Percentiles rank a stretch among this genome's conserved stretches.
phyloP scores from a whole-genome alignment of 2,329 filamentous ascomycete species.

The Penicillium sp. region DNA sequence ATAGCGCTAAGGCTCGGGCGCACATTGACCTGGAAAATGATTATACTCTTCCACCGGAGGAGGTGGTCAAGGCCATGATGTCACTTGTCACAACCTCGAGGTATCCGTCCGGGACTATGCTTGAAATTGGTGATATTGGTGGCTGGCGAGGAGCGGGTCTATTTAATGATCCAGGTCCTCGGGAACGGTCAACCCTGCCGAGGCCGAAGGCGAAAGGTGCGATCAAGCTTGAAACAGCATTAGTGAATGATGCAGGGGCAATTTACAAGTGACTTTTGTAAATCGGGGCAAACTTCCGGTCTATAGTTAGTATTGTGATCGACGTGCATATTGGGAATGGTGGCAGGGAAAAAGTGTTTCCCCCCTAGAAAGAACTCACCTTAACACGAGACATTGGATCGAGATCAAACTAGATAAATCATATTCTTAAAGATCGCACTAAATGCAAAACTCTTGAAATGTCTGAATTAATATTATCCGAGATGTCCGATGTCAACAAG shows the following conservation, averaged over 20 bases:
- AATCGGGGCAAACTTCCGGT: neutral
- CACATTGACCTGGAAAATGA: neutral
- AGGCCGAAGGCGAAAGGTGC: neutral
- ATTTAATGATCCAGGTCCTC: neutral
- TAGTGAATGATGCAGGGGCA: neutral
- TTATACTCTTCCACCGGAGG: neutral
- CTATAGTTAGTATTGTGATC: neutral
- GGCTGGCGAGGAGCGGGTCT: neutral
- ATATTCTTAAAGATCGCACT: neutral
- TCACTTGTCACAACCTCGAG: neutral
- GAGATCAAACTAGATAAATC: neutral
- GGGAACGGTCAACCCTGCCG: neutral
- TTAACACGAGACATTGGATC: neutral
- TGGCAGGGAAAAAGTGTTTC: neutral
- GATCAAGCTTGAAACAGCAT: neutral
- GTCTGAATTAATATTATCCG: neutral
- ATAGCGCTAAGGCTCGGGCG: neutral
- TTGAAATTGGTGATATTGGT: neutral
- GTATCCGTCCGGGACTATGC: neutral
- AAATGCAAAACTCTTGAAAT: neutral
- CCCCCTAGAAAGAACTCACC: neutral
- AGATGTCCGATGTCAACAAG: neutral
- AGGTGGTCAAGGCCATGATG: neutral
- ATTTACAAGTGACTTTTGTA: neutral
- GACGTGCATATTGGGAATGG: neutral